Evolutionary conservation across 306 rosid species (phyloP), one percentile per base, ranked within the genome.

Genomic region (Acacia melanoxylon): DNA sequence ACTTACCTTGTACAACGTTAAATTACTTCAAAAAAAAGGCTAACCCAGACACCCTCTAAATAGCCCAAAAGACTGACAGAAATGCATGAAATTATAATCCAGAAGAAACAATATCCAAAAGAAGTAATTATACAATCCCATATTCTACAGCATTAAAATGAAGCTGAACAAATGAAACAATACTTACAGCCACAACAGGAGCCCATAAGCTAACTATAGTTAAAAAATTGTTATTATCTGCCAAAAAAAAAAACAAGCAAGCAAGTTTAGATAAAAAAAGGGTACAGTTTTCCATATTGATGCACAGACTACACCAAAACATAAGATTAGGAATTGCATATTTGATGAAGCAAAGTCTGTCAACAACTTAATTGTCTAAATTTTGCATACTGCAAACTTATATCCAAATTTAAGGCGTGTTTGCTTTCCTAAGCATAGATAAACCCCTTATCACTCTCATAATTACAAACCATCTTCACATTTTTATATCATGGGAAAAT

Each of bases 181-280:
- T 81, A 92, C 99, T 93, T 87, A 95, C 99, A 79, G 97, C 97
- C 84, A 93, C 87, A 80, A 95, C 98, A 84, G 99, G 99, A 85
- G 96, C 90, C 99, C 99, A 95, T 67, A 95, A 83, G 90, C 94
- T 88, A 75, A 80, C 90, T 44, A 95, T 10, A 17, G 99, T 95
- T 74, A 91, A 88, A 70, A 63, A 83, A 81, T 95, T 93, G 70
- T 93, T 77, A 87, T 95, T 95, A 1, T 87, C 99, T 95, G 97
- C 88, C 85, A 84, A 85, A 86, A 72, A 22, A 58, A 0, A 29
- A 29, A 29, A 29, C 1, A 29, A 1, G 66, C 68, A 65, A n/a
- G n/a, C 37, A 83, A 46, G 45, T 56, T 83, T 27, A 73, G 4
- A 74, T 93, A 1, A 31, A 70, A 85, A 72, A 59, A 72, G 45